These are phyloP conservation scores for Zygosaccharomyces pseudobailii DNA, from an alignment of 1,139 yeast species.

Conservation along the genomic window DNA sequence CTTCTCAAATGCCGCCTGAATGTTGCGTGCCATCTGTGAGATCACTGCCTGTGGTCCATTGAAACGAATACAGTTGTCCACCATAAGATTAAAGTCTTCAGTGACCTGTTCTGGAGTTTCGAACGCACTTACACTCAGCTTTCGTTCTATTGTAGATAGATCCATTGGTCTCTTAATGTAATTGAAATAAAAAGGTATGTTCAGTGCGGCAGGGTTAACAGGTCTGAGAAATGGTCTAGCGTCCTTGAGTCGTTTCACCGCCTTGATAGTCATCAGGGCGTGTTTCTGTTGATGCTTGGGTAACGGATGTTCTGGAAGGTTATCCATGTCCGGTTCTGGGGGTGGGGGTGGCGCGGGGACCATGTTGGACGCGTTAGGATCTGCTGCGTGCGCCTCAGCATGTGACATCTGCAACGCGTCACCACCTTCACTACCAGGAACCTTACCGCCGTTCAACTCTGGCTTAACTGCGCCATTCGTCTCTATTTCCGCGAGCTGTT, in stretches of 20 bases:
- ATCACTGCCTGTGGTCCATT: slow-evolving; percentile 83
- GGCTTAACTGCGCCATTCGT: too few relatives aligned
- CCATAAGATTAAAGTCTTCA: slow-evolving; percentile 82
- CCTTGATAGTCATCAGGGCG: slow-evolving; percentile 63
- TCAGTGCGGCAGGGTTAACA: slow-evolving; percentile 81
- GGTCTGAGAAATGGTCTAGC: slow-evolving; percentile 88
- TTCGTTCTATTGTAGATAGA: slow-evolving; percentile 81
- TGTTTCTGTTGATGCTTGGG: slow-evolving; percentile 75
- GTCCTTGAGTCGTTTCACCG: slow-evolving; percentile 85
- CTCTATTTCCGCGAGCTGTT: too few relatives aligned
- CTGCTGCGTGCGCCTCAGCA: background rate
- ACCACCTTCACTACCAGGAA: too few relatives aligned
- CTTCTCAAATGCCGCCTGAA: slow-evolving; percentile 88
- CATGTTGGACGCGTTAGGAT: slow-evolving; percentile 2
- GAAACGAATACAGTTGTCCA: slow-evolving; percentile 71
- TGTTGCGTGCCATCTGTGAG: slow-evolving; percentile 84
- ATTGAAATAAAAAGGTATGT: slow-evolving; percentile 86
- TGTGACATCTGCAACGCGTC: slow-evolving; percentile 12
- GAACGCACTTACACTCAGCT: slow-evolving; percentile 65
- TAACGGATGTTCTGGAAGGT: slow-evolving; percentile 63
- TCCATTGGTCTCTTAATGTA: slow-evolving; percentile 90
- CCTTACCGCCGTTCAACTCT: too few relatives aligned
- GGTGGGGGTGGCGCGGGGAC: slow-evolving; percentile 70
- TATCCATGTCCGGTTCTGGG: slow-evolving; percentile 64
- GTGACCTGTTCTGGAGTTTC: slow-evolving; percentile 61